These are phyloP conservation scores for Pseudozyma thailandica DNA, from an alignment of 1,284 basidiomycete species.

Conservation along the genomic window DNA sequence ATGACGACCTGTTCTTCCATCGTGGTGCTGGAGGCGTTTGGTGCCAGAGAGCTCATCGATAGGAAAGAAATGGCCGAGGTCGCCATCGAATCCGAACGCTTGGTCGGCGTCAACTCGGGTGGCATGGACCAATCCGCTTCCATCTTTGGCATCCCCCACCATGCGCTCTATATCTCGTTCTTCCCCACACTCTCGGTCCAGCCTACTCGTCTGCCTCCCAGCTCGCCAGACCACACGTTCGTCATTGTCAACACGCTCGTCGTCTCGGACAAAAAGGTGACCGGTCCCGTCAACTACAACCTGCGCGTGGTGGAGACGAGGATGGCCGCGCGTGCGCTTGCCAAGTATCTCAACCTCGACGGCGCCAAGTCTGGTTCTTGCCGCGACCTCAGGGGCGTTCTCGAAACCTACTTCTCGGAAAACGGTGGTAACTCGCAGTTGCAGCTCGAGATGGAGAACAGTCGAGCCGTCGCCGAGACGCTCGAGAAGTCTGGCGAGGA, in stretches of 20 bases:
- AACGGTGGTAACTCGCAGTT: slow-evolving; percentile 30
- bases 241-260: slow-evolving; percentile 66
- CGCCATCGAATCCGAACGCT: slow-evolving; percentile 61
- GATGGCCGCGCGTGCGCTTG: slow-evolving; percentile 56
- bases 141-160: slow-evolving; percentile 60
- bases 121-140: slow-evolving; percentile 67
- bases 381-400: slow-evolving; percentile 51
- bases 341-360: slow-evolving; percentile 28
- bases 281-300: slow-evolving; percentile 66
- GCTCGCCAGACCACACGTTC: slow-evolving; percentile 46
- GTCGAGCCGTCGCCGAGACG: slow-evolving; percentile 23
- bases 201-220: slow-evolving; percentile 48
- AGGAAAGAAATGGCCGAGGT: slow-evolving; percentile 63
- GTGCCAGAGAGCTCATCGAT: slow-evolving; percentile 49
- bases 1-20: slow-evolving; percentile 65
- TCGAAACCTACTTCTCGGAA: slow-evolving; percentile 54
- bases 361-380: slow-evolving; percentile 3
- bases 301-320: slow-evolving; percentile 64
- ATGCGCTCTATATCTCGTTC: slow-evolving; percentile 64
- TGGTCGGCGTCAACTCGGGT: slow-evolving; percentile 66
- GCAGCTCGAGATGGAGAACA: slow-evolving; percentile 36
- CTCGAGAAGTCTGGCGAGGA: slow-evolving; percentile 53
- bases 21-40: slow-evolving; percentile 63
- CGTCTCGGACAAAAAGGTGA: slow-evolving; percentile 65
- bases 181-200: slow-evolving; percentile 46